Base-by-base conservation (phyloP, 2,329 filamentous ascomycete species). In the Teratosphaeria nubilosa region DNA sequence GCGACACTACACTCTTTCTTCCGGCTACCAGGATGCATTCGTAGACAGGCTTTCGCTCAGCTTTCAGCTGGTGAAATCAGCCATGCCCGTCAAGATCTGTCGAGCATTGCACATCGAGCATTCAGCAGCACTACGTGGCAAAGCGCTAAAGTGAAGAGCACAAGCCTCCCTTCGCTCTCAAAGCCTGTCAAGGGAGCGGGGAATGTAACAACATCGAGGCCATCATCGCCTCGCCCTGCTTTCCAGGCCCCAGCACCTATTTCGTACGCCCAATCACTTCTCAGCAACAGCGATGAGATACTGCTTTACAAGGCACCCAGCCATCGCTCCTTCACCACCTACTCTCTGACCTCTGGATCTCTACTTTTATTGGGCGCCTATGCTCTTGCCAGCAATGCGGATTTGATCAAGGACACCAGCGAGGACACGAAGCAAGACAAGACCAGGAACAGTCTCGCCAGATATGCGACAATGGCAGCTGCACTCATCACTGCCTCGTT, bases 281-380 rank as follows among this genome's bases (percentile, higher is more conserved):
- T 65, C 54, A 13, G 58, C 51, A 2, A 22, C 54, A 16, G 41
- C 58, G 41, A 59, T 59, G 10, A 55, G 41, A 31, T 68, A 9
- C 60, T 68, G 2, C 62, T 69, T 16, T 69, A 69, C 59, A 57
- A 53, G 3, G 61, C 64, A 4, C 62, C 66, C 3, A 56, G 52
- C 57, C 66, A 70, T 53, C 58, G 55, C 50, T 59, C 60, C 13
- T 68, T 66, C 61, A 58, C 57, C 41, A 14, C 59, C 51, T 34
- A 55, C n/a, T 65, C 65, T 48, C 60, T 60, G 55, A 10, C 61
- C 45, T 24, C 58, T 14, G 66, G 66, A 31, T 7, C 45, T 22
- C 11, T 61, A 14, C 55, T 68, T 48, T n/a, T 65, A 14, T 59
- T 53, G 16, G 60, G 65, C 45, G 55, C 56, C 52, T 64, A 54